These are phyloP conservation scores for Arctostaphylos glauca DNA, from an alignment of 148 eudicot genomes.

Conservation along the genomic window DNA sequence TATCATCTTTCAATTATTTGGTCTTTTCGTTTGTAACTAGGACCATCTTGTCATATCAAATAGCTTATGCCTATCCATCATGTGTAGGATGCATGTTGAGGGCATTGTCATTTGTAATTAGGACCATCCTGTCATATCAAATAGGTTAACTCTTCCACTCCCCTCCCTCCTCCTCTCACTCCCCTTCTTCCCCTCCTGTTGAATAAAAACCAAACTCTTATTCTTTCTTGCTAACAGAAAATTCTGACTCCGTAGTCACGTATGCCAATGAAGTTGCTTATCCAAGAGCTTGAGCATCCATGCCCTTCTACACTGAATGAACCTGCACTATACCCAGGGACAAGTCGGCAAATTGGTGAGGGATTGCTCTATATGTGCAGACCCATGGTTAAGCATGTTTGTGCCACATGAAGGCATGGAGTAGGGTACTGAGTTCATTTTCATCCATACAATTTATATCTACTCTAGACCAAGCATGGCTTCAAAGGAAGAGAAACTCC, in stretches of 20 bases:
- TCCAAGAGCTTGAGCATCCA: background rate
- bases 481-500: background rate
- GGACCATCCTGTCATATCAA: background rate
- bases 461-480: background rate
- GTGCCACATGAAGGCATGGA: background rate
- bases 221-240: background rate
- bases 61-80: background rate
- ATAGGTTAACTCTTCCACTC: background rate
- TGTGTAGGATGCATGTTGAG: background rate
- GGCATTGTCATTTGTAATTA: background rate
- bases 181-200: background rate
- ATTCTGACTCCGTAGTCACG: background rate
- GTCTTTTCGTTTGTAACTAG: background rate
- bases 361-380: background rate
- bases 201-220: background rate
- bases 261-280: background rate
- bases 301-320: background rate
- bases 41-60: no score
- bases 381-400: background rate
- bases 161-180: background rate
- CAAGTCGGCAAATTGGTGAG: background rate
- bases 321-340: background rate
- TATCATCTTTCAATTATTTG: background rate
- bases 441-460: background rate
- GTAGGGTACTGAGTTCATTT: background rate